phyloP scores from a whole-genome alignment of 208 protist genomes.

The Endotrypanum monterogeii region DNA sequence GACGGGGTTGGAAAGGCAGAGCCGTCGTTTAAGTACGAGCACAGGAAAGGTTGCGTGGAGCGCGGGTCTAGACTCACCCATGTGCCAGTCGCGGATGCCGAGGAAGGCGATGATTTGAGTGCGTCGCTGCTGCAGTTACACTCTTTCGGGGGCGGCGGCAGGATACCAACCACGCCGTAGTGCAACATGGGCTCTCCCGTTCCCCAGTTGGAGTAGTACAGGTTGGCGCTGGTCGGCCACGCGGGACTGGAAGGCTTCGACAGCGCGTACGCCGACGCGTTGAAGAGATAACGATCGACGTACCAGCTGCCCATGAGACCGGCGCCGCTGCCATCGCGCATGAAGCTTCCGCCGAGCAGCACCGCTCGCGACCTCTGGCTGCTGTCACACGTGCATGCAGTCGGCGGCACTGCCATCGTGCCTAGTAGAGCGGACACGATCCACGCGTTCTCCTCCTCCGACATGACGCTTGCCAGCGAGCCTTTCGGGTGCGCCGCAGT shows the following conservation, averaged over 20 bases:
- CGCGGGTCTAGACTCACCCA: slow-evolving; percentile 59
- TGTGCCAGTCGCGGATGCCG: slow-evolving; percentile 1
- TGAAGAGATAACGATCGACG: slow-evolving; percentile 45
- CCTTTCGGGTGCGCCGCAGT: slow-evolving; percentile 42
- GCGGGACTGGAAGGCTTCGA: slow-evolving; percentile 48
- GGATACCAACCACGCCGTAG: slow-evolving; percentile 55
- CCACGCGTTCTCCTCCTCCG: slow-evolving; percentile 41
- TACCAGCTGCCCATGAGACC: slow-evolving; percentile 59
- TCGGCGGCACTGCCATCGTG: background rate
- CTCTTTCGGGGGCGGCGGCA: slow-evolving; percentile 1
- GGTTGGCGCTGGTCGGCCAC: slow-evolving; percentile 60
- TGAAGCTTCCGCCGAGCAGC: slow-evolving; percentile 60
- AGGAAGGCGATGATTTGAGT: too few species aligned
- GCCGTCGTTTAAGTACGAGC: slow-evolving; percentile 75
- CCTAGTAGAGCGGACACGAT: slow-evolving; percentile 35
- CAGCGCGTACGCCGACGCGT: slow-evolving; percentile 24
- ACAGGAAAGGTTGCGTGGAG: slow-evolving; percentile 57
- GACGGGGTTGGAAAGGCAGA: slow-evolving; percentile 26
- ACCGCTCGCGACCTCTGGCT: slow-evolving; percentile 23
- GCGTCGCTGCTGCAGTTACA: slow-evolving; percentile 8
- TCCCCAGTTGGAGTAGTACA: slow-evolving; percentile 54
- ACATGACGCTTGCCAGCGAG: slow-evolving; percentile 52
- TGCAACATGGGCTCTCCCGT: slow-evolving; percentile 32
- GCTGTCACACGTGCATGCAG: background rate
- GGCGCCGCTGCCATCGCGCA: slow-evolving; percentile 31